Evolutionary conservation across 73 alveolate genomes (phyloP), one percentile per base, ranked within the genome.

Genomic region (Tetrahymena thermophila): DNA sequence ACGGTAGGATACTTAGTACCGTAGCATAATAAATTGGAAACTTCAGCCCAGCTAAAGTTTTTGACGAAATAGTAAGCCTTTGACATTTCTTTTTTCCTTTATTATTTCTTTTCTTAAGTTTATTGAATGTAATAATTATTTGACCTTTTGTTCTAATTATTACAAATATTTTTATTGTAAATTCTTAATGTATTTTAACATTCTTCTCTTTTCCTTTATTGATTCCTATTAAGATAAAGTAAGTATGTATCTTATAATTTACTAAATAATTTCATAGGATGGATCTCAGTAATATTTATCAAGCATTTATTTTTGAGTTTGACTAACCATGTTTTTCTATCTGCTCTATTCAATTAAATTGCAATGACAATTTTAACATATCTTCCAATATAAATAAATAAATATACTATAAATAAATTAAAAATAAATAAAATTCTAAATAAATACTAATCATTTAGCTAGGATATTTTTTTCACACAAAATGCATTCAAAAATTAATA

Each of bases 11-110:
- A 71, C 89, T 95, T 95, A 17, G 57, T 94, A 34, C 97, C 97
- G 83, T 85, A 95, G 50, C 94, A 89, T 34, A 95, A 56, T 35
- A 95, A 35, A 57, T 95, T 95, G 93, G 94, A 94, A 94, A 95
- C 94, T 56, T 95, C 97, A 35, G 97, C 34, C 97, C 97, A 95
- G 34, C 84, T 95, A 34, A 95, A 95, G 56, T 95, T 95, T 95
- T 95, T 95, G 34, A 95, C 95, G 84, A 93, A 93, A 35, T 85
- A 57, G 94, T 95, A 95, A 95, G 97, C 97, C 56, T 95, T 95
- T 34, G 95, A 85, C 97, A 95, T 95, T 84, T 71, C 89, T 71
- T 71, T 71, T 31, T 71, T 71, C 89, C 89, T 71, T 71, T 71
- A 71, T 23, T 71, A 71, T 71, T 71, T 71, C 19, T 71, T 71